Evolutionary conservation across 73 alveolate species (phyloP).

Genomic region (Durusdinium trenchii): DNA sequence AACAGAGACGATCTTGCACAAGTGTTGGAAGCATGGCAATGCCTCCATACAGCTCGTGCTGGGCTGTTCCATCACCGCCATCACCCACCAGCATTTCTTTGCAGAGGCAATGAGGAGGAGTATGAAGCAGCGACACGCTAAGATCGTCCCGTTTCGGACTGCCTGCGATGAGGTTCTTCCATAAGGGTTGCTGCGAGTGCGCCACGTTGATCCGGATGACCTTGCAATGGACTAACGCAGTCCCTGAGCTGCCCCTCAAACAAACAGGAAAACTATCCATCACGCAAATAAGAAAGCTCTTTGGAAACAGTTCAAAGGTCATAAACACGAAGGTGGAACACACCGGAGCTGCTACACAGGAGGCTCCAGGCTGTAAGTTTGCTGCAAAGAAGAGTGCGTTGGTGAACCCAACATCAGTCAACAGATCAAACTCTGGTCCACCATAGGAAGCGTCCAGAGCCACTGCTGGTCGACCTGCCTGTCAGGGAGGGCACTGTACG

Average conservation of each 20-base stretch:
- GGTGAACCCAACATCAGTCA: background rate
- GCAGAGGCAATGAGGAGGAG: background rate
- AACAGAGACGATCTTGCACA: background rate
- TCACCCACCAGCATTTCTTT: background rate
- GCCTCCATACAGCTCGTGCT: background rate
- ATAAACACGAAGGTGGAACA: background rate
- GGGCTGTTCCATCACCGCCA: conserved; percentile 39
- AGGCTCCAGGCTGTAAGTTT: background rate
- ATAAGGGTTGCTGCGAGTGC: background rate
- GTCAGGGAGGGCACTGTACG: too few species aligned
- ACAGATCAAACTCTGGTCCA: too few species aligned
- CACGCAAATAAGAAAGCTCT: too few species aligned
- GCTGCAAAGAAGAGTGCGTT: background rate
- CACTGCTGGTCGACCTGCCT: too few species aligned
- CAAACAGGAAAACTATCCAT: too few species aligned
- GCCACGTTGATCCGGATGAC: background rate
- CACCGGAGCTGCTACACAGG: background rate
- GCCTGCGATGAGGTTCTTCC: background rate
- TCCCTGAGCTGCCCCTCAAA: too few species aligned
- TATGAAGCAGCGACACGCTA: background rate
- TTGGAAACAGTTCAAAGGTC: too few species aligned
- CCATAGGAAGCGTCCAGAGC: too few species aligned
- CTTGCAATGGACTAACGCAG: too few species aligned
- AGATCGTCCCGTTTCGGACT: background rate
- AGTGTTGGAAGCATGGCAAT: background rate